Evolutionary conservation across 345 rosid species (phyloP).

Genomic region (Euphorbia pulcherrima): DNA sequence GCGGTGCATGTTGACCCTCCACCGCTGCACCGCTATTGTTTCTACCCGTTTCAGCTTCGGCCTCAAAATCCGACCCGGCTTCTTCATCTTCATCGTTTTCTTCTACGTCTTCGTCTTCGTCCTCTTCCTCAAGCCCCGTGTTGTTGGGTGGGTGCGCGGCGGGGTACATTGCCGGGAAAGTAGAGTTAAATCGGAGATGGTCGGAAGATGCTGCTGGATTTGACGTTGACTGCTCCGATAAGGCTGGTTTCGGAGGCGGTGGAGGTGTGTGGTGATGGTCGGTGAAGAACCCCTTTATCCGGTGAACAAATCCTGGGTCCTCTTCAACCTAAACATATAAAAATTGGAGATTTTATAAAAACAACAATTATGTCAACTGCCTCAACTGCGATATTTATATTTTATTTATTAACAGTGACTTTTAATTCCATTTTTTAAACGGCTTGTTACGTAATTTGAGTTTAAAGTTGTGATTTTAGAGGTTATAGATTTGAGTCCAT

Average conservation of each 20-base stretch:
- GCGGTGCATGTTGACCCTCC: constrained; percentile 20
- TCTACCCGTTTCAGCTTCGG: constrained; percentile 28
- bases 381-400: too few relatives aligned
- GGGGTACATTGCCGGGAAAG: constrained; percentile 28
- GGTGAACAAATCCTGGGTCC: constrained; percentile 49
- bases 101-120: constrained; percentile 35
- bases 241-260: constrained; percentile 67
- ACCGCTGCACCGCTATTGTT: constrained; percentile 9
- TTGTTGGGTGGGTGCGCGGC: constrained; percentile 26
- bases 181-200: constrained; percentile 39
- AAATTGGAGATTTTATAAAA: too few relatives aligned
- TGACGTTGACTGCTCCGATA: constrained; percentile 74
- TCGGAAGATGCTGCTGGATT: constrained; percentile 56
- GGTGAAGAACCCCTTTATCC: constrained; percentile 55
- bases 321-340: constrained; percentile 45
- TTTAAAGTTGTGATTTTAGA: too few relatives aligned
- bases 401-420: too few relatives aligned
- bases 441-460: too few relatives aligned
- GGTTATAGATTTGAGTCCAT: too few relatives aligned
- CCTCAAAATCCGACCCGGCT: constrained; percentile 20
- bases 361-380: background rate
- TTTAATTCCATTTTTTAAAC: too few relatives aligned
- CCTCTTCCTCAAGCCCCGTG: constrained; percentile 30
- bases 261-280: constrained; percentile 40
- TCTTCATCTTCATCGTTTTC: constrained; percentile 39